Conservation (phyloP, 805 yeast genomes). For the Hanseniaspora osmophila region DNA sequence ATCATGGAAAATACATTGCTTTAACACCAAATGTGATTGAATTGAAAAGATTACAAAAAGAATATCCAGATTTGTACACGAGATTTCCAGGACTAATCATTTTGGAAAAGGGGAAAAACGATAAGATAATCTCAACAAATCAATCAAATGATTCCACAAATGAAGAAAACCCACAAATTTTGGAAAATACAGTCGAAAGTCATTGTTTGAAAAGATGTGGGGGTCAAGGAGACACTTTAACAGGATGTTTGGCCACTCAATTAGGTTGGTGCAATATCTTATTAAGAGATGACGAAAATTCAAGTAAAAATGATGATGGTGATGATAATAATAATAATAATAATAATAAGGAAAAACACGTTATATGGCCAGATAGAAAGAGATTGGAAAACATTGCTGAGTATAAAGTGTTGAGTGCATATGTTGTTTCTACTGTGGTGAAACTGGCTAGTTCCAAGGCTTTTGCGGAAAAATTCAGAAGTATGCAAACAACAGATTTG, state of each 20-base stretch:
- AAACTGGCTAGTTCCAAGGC: conserved; percentile 55
- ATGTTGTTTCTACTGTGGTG: conserved; percentile 57
- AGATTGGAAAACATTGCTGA: conserved; percentile 5
- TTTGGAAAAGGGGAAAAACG: conserved; percentile 49
- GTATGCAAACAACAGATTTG: conserved; percentile 77
- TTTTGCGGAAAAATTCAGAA: conserved; percentile 47
- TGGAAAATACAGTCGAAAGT: conserved; percentile 40
- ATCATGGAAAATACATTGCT: conserved; percentile 45
- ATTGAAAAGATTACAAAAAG: conserved; percentile 34
- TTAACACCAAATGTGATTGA: conserved; percentile 87
- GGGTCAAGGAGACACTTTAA: conserved; percentile 90
- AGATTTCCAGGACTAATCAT: background rate
- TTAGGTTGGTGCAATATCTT: conserved; percentile 1
- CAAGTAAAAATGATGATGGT: background rate
- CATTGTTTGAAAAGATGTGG: conserved; percentile 66
- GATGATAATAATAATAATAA: too few relatives aligned
- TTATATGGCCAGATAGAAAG: background rate
- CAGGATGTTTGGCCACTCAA: conserved; percentile 34
- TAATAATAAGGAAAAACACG: too few relatives aligned
- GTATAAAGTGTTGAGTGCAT: conserved; percentile 39
- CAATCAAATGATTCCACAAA: conserved; percentile 13
- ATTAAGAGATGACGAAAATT: background rate
- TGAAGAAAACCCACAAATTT: conserved; percentile 30
- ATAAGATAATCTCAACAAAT: conserved; percentile 32
- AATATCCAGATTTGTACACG: background rate